Evolutionary conservation across 176 grass and related monocot species (phyloP).

Genomic region (Hordeum marinum): DNA sequence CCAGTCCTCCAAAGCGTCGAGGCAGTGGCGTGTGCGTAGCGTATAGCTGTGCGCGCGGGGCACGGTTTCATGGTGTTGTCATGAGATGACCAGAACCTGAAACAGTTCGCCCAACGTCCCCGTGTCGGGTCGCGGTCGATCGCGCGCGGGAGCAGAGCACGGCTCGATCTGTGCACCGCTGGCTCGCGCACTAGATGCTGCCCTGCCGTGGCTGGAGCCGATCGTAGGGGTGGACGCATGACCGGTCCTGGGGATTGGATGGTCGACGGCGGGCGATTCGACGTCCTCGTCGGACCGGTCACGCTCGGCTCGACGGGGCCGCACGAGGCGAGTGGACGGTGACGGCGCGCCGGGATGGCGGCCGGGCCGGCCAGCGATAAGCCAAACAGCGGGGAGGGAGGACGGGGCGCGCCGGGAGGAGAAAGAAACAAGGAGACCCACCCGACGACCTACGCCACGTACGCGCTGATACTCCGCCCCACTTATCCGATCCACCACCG

Average conservation of each 20-base stretch:
- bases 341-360: conserved; percentile 5
- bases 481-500: conserved; percentile 22
- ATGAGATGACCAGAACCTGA: conserved; percentile 33
- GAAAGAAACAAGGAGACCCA: background rate
- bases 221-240: background rate
- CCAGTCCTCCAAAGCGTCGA: background rate
- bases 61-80: background rate
- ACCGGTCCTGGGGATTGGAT: conserved; percentile 27
- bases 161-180: background rate
- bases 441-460: background rate
- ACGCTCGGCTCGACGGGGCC: conserved; percentile 20
- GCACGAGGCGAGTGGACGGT: conserved; percentile 17
- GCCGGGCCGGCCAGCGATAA: conserved; percentile 40
- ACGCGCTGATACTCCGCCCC: conserved; percentile 30
- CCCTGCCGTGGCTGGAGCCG: background rate
- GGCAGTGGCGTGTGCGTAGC: background rate
- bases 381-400: conserved; percentile 15
- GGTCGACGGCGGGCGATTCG: conserved; percentile 41
- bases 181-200: background rate
- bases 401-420: background rate
- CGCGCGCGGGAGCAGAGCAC: background rate
- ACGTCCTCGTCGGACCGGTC: conserved; percentile 38
- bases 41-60: background rate
- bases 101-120: conserved; percentile 28
- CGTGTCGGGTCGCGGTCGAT: conserved; percentile 12